These are phyloP conservation scores for Daldinia bambusicola DNA, from an alignment of 495 filamentous ascomycete genomes.

Conservation along the genomic window DNA sequence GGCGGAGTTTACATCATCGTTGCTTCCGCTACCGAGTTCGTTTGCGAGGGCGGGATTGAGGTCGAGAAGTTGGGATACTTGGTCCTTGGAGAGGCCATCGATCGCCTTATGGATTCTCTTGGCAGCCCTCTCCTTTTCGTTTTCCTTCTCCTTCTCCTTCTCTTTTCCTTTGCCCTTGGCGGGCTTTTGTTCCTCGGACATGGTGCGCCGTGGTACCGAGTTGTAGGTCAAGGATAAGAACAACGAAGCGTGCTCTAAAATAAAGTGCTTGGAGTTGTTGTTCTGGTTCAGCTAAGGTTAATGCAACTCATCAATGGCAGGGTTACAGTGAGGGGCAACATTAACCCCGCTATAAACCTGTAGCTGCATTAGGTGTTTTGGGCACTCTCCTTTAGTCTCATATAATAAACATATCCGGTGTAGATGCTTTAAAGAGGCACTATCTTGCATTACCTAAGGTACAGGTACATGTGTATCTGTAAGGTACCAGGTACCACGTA, in stretches of 20 bases:
- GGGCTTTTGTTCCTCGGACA: slow-evolving; percentile 63
- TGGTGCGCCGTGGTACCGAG: slow-evolving; percentile 25
- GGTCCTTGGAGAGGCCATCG: slow-evolving; percentile 57
- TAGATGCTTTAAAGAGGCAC: background rate
- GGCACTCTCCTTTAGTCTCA: background rate
- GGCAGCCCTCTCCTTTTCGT: slow-evolving; percentile 60
- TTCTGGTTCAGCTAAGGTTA: slow-evolving; percentile 4
- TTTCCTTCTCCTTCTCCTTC: slow-evolving; percentile 66
- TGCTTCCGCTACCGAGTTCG: slow-evolving; percentile 56
- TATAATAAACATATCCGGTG: background rate
- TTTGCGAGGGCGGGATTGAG: slow-evolving; percentile 70
- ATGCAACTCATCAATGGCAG: slow-evolving; percentile 16
- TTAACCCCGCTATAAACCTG: slow-evolving; percentile 4
- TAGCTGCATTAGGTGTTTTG: background rate
- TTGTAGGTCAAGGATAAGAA: background rate
- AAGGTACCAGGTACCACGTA: too few species aligned
- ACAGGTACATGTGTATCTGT: too few species aligned
- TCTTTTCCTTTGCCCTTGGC: slow-evolving; percentile 58
- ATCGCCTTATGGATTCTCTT: slow-evolving; percentile 55
- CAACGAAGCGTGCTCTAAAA: background rate
- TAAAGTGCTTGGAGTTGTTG: slow-evolving; percentile 3
- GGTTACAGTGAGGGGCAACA: slow-evolving; percentile 25
- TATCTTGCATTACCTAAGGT: background rate
- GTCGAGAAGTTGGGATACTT: slow-evolving; percentile 65
- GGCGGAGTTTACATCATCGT: slow-evolving; percentile 48